Base-by-base conservation (phyloP, 2,329 filamentous ascomycete genomes). In the Westerdykella sp. region DNA sequence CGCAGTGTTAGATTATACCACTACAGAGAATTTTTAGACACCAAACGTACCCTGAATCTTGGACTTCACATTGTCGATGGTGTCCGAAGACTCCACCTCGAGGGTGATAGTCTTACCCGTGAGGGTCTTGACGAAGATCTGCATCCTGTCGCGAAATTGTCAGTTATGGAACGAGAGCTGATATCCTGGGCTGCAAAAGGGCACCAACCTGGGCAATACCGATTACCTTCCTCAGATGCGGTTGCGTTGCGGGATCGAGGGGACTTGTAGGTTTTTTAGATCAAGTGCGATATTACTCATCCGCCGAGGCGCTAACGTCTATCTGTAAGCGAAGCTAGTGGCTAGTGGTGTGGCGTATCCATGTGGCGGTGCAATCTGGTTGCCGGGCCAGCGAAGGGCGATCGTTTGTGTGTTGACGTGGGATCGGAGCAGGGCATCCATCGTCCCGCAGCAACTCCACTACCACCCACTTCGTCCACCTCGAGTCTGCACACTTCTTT, bases 61-160 rank as follows among this genome's bases (percentile, higher is more conserved):
- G 79, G 87, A 88, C 85, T 97, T 97, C 79, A 98, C 93, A 85
- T 97, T 97, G 84, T 97, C 93, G 77, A 98, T 97, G 70, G 91
- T 97, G 78, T 98, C 93, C 70, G 85, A 91, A 67, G 89, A 95
- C 85, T 97, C 93, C 78, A 97, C 93, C 89, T 98, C 93, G 68
- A 98, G 90, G 85, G 93, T 97, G 85, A 97, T 97, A 72, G 93
- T 97, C 86, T 97, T 97, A 71, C 93, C 93, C 87, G 93, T 97
- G 67, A 97, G 65, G 74, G 76, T 78, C 69, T 79, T 79, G 61
- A 79, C 76, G 72, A 79, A 70, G 55, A 70, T 70, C 66, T 70
- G 68, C 67, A 69, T 69, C 65, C 66, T 69, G 40, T 39, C 43
- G 16, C 25, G 18, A 28, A 23, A 7, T 15, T 36, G 47, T 59